Conservation (phyloP, 768 basidiomycete species). For the Tulasnella sp. region DNA sequence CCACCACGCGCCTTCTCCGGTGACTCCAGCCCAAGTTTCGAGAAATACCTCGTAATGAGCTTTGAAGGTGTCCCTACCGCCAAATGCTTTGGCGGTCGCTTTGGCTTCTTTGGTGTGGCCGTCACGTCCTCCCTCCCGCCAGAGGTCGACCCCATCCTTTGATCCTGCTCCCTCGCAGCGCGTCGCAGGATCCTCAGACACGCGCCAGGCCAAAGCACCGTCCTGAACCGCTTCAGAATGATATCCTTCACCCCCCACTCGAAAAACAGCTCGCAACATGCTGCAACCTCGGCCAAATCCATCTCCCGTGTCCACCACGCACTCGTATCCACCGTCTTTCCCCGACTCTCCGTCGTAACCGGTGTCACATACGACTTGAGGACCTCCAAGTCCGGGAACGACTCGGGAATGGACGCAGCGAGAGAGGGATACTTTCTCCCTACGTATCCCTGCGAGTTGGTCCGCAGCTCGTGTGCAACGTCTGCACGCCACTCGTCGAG, state of each 20-base stretch:
- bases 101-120: constrained; percentile 33
- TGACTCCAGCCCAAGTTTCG: constrained; percentile 32
- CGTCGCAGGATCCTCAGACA: constrained; percentile 61
- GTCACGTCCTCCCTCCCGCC: not conserved
- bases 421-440: constrained; percentile 53
- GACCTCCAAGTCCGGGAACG: constrained; percentile 62
- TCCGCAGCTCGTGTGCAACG: constrained; percentile 49
- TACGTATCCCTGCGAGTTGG: constrained; percentile 51
- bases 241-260: constrained; percentile 83
- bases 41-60: constrained; percentile 45
- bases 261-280: constrained; percentile 73
- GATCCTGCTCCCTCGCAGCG: constrained; percentile 41
- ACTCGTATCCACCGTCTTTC: constrained; percentile 31
- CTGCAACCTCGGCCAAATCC: constrained; percentile 57
- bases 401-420: constrained; percentile 47
- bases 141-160: constrained; percentile 3
- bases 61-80: constrained; percentile 36
- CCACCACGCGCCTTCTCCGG: constrained; percentile 15
- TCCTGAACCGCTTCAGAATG: constrained; percentile 74
- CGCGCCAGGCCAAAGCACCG: constrained; percentile 66
- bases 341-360: constrained; percentile 53
- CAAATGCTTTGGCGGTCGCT: constrained; percentile 17
- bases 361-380: constrained; percentile 69
- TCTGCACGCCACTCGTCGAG: constrained; percentile 52
- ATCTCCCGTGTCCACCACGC: constrained; percentile 43